A percentile compares a stretch with the other conserved stretches of the same genome.
Conservation (phyloP, 202 grass and related monocot genomes). For the Zizania palustris region DNA sequence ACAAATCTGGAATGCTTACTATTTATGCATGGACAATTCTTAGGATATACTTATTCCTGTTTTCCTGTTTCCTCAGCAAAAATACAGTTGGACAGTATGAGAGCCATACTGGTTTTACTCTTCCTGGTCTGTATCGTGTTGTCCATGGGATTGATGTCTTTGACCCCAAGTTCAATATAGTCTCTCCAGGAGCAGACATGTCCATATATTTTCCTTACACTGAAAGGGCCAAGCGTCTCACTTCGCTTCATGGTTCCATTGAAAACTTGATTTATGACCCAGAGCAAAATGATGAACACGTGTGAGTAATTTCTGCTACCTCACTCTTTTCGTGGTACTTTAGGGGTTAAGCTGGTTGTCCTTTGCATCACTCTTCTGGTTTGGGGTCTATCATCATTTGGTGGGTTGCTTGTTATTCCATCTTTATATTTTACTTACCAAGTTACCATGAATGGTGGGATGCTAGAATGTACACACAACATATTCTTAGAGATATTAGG, state of each 20-base stretch:
- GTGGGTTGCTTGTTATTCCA: background rate
- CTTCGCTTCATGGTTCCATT: constrained; percentile 83
- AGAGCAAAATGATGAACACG: constrained; percentile 83
- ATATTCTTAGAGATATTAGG: background rate
- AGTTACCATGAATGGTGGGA: background rate
- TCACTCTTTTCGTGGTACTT: background rate
- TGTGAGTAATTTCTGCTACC: constrained; percentile 60
- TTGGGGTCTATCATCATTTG: background rate
- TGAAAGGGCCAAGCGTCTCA: constrained; percentile 74
- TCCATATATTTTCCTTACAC: constrained; percentile 86
- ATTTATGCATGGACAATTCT: constrained; percentile 2
- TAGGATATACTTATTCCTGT: background rate
- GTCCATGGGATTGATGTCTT: constrained; percentile 99
- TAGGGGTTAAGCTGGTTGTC: background rate
- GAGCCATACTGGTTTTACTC: constrained; percentile 87
- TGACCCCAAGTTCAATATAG: constrained; percentile 99
- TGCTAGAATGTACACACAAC: background rate
- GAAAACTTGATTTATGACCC: constrained; percentile 77
- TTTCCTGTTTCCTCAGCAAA: constrained; percentile 61
- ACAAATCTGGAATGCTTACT: too few species aligned
- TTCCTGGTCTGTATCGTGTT: constrained; percentile 83
- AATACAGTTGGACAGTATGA: constrained; percentile 98
- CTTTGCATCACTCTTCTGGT: background rate
- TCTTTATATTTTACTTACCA: background rate
- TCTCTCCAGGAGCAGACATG: constrained; percentile 93